A percentile compares a stretch with the other conserved stretches of the same genome.
Conservation (phyloP, 257 asterid genomes). For the Asclepias syriaca region DNA sequence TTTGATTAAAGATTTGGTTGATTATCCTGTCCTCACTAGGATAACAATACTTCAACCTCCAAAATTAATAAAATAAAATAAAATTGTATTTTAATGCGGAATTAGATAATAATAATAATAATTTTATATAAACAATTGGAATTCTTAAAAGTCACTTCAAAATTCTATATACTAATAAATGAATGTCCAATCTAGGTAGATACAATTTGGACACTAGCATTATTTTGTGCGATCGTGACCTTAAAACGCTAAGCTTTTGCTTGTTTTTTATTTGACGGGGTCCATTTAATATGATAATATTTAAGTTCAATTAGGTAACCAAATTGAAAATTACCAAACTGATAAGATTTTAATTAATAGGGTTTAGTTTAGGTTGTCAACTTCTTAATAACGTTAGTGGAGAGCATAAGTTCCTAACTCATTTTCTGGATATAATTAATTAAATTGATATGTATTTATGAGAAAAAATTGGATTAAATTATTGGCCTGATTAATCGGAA, state of each 20-base stretch:
- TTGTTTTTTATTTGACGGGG: background rate
- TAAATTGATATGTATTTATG: too few relatives aligned
- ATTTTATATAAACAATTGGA: background rate
- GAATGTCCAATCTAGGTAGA: background rate
- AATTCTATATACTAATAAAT: background rate
- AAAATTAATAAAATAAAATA: background rate
- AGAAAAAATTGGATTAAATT: too few relatives aligned
- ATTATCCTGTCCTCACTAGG: conserved; percentile 8
- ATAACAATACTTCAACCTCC: conserved; percentile 13
- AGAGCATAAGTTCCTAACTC: background rate
- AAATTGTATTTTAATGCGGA: background rate
- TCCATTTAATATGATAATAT: too few relatives aligned
- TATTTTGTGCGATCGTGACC: background rate
- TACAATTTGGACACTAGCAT: background rate
- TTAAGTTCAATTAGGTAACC: background rate
- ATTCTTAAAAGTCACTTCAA: background rate
- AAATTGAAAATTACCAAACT: background rate
- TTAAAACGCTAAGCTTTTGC: background rate
- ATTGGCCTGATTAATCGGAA: too few relatives aligned
- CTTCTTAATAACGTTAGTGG: background rate
- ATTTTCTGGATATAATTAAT: too few relatives aligned
- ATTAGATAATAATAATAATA: background rate
- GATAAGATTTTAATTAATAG: background rate
- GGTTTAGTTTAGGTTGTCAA: background rate
- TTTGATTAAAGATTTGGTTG: background rate